These are phyloP conservation scores for Globisporangium alternatum DNA, from an alignment of 352 stramenopile genomes.

Conservation along the genomic window DNA sequence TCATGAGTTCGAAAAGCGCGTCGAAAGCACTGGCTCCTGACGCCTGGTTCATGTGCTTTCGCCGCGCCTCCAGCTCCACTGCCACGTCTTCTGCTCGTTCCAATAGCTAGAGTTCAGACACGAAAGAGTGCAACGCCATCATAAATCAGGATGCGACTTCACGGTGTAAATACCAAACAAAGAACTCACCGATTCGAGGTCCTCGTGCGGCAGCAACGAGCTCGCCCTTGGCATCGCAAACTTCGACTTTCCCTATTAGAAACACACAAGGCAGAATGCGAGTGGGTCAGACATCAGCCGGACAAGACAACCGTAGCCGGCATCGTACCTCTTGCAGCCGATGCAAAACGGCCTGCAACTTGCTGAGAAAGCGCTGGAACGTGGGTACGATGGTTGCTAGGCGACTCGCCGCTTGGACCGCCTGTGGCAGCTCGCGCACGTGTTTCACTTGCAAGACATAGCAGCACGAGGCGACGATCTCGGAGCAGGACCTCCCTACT, in stretches of 20 bases:
- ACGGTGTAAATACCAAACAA: not conserved
- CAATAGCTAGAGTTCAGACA: slow-evolving; percentile 6
- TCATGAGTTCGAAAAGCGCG: slow-evolving; percentile 18
- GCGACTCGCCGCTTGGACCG: slow-evolving; percentile 4
- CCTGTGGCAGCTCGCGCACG: slow-evolving; percentile 18
- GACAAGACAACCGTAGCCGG: not conserved
- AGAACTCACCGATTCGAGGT: slow-evolving; percentile 2
- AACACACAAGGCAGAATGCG: not conserved
- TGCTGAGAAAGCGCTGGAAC: slow-evolving; percentile 13
- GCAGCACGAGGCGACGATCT: slow-evolving; percentile 33
- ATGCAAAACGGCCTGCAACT: slow-evolving; percentile 6
- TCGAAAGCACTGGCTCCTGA: slow-evolving; percentile 1
- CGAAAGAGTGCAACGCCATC: not conserved
- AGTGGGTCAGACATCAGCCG: not conserved
- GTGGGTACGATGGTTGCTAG: not conserved
- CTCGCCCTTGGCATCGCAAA: slow-evolving; percentile 5
- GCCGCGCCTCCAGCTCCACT: slow-evolving; percentile 9
- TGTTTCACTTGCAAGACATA: slow-evolving; percentile 19
- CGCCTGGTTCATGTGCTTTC: slow-evolving; percentile 13
- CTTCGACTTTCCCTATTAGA: not conserved
- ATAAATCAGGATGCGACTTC: not conserved
- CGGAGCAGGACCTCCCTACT: slow-evolving; percentile 31
- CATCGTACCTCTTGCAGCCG: slow-evolving; percentile 8
- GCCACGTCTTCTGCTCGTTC: slow-evolving; percentile 2
- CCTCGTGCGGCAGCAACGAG: not conserved